phyloP scores from a whole-genome alignment of 2,329 filamentous ascomycete species.

The Fusarium sulawesiense region DNA sequence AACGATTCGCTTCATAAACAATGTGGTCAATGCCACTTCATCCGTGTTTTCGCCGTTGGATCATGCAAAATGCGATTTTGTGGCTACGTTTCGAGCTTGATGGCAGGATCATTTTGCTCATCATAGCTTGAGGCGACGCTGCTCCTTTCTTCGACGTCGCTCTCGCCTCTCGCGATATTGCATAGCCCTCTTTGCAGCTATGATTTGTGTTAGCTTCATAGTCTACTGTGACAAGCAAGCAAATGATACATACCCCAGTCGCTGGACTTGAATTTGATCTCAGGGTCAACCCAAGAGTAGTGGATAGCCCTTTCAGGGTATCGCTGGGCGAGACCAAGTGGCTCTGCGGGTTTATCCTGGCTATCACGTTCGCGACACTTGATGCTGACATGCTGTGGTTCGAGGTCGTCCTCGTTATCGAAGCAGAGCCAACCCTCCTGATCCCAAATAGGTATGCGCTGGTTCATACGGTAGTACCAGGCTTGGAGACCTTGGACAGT shows the following conservation, averaged over 20 bases:
- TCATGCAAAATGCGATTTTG: background rate
- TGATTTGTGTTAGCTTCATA: conserved; percentile 32
- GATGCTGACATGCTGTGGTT: conserved; percentile 53
- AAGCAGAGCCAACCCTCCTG: conserved; percentile 55
- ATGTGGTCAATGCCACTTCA: conserved; percentile 18
- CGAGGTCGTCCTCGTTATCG: conserved; percentile 54
- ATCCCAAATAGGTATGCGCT: conserved; percentile 55
- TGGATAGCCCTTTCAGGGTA: conserved; percentile 61
- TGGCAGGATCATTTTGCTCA: conserved; percentile 17
- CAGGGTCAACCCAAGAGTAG: conserved; percentile 58
- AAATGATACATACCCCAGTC: conserved; percentile 55
- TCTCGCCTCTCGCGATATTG: conserved; percentile 54
- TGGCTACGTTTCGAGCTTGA: conserved; percentile 2
- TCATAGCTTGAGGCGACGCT: conserved; percentile 52
- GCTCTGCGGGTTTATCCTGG: conserved; percentile 52
- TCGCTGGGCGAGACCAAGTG: conserved; percentile 55
- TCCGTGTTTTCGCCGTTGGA: conserved; percentile 1
- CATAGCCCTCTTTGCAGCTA: conserved; percentile 51
- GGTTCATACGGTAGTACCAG: conserved; percentile 59
- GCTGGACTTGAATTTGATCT: conserved; percentile 53
- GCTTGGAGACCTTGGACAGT: conserved; percentile 57
- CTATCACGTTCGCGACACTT: conserved; percentile 55
- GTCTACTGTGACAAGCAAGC: background rate
- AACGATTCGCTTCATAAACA: conserved; percentile 22
- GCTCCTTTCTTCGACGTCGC: conserved; percentile 54